Conservation (phyloP, 306 rosid species). For the Pterocarpus macrocarpus region DNA sequence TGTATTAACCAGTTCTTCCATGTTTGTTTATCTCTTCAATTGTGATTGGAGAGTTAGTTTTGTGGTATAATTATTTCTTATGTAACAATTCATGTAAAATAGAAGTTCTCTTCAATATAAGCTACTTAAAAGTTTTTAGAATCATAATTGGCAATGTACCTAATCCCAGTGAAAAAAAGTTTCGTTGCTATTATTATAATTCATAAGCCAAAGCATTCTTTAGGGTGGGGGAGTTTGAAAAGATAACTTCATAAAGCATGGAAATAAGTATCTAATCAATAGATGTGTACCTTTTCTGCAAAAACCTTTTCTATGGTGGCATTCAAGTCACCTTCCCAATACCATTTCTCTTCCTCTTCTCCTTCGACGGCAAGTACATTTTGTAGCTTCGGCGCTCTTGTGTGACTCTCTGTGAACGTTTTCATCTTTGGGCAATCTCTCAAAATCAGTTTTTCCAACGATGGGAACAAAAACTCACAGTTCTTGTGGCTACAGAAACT, state of each 20-base stretch:
- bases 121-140: background rate
- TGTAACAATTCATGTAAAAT: too few relatives aligned
- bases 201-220: background rate
- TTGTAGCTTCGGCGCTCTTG: constrained; percentile 21
- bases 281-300: constrained; percentile 20
- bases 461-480: constrained; percentile 20
- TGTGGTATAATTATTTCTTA: too few relatives aligned
- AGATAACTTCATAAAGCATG: background rate
- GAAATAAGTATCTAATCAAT: background rate
- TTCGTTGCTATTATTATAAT: background rate
- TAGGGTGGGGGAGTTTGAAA: too few relatives aligned
- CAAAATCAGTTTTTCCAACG: constrained; percentile 13
- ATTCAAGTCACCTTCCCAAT: constrained; percentile 37
- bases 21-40: background rate
- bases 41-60: background rate
- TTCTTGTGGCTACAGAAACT: constrained; percentile 17
- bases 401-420: background rate
- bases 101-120: background rate
- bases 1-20: background rate
- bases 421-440: background rate
- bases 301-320: constrained; percentile 26
- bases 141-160: background rate
- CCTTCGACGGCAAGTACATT: background rate
- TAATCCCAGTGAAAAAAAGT: background rate
- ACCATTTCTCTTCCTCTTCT: background rate